Evolutionary conservation across 129 eudicot genomes (phyloP).

Genomic region (Escallonia herrerae): DNA sequence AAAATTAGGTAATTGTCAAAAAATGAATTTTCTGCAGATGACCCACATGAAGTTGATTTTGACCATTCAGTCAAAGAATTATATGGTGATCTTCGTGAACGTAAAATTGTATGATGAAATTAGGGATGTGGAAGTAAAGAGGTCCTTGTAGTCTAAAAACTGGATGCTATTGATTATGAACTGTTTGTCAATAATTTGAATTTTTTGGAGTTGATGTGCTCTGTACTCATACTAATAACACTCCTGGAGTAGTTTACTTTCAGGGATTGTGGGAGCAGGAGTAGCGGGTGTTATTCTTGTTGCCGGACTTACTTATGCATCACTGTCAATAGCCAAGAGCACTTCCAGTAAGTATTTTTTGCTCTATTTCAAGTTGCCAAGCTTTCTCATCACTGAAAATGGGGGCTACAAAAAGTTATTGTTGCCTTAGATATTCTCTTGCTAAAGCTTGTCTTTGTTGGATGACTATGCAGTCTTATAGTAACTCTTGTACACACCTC

Average conservation of each 20-base stretch:
- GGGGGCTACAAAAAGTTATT: background rate
- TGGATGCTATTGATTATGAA: background rate
- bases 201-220: conserved; percentile 23
- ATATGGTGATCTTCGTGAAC: no score
- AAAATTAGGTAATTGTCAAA: no score
- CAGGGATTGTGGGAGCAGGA: conserved; percentile 91
- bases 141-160: background rate
- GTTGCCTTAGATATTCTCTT: background rate
- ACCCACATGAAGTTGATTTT: no score
- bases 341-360: conserved; percentile 40
- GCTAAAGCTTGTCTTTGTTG: background rate
- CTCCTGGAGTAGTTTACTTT: conserved; percentile 57
- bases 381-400: conserved; percentile 11
- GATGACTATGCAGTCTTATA: background rate
- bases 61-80: no score
- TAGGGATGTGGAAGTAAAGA: background rate
- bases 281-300: conserved; percentile 73
- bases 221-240: conserved; percentile 47
- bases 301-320: conserved; percentile 76
- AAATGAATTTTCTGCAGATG: no score
- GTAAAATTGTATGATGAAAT: background rate
- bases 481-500: background rate
- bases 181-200: background rate
- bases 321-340: conserved; percentile 51
- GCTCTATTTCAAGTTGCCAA: conserved; percentile 1